Base-by-base conservation (phyloP, 352 stramenopile genomes). In the Saprolegnia parasitica region DNA sequence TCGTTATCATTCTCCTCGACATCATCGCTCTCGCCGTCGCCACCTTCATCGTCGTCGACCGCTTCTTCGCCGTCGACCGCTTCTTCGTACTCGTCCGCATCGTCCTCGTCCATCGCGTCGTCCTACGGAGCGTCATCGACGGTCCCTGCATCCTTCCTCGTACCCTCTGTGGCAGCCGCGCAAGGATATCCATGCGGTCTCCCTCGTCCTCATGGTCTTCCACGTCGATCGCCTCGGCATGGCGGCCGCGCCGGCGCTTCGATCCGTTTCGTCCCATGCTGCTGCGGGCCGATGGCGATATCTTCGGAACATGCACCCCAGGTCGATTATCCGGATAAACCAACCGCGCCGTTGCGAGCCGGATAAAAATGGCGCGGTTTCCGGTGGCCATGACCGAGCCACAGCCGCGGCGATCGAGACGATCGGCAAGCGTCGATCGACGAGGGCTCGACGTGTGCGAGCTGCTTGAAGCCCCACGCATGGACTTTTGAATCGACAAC, bases 1-100 rank as follows among this genome's bases (percentile, higher is more conserved):
- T 72, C 73, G 2, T 72, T 39, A 21, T 77, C 66, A 35, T 57
- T 52, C 10, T 73, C 71, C 37, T 77, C 72, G 39, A 63, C 68
- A 39, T 74, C 18, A 24, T 67, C 66, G 56, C 60, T 13, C 6
- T 73, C 29, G 11, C 65, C 20, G 5, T 56, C 64, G 10, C 24
- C 49, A 47, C 68, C 65, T 57, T 74, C 55, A 52, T 72, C 49
- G 13, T 74, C 62, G 5, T 74, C 67, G 10, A 58, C 67, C 3
- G 73, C 67, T 61, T 72, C 52, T 37, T 72, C 54, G 6, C 29
- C 29, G 26, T 64, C 42, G 11, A 21, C 32, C 3, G 23, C 46
- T 47, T 58, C 47, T 32, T 54, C 32, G 56, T 65, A 37, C 39
- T 24, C 24, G 0, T 46, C 47, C 15, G 18, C 50, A 37, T 62